Percentiles rank a stretch among this genome's conserved stretches.
phyloP scores from a whole-genome alignment of 495 filamentous ascomycete species.

The Rhypophila decipiens region DNA sequence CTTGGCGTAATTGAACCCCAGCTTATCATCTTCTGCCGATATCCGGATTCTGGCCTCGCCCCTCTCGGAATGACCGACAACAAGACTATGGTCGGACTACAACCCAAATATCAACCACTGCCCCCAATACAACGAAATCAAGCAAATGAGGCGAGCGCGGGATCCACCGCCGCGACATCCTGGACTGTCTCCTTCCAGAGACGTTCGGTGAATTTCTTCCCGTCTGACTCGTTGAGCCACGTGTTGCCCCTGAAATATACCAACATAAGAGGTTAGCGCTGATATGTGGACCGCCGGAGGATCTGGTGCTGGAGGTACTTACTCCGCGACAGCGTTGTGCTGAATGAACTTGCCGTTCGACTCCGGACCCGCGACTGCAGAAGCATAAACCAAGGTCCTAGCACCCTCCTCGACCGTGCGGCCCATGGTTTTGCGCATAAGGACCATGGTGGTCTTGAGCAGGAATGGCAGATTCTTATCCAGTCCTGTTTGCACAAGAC shows the following conservation, averaged over 20 bases:
- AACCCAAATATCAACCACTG: too few species aligned
- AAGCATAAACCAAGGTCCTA: slow-evolving; percentile 1
- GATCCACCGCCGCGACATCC: not conserved
- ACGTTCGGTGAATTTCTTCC: not conserved
- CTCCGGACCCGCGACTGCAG: not conserved
- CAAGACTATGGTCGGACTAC: too few species aligned
- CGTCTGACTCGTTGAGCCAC: not conserved
- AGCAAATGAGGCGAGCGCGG: not conserved
- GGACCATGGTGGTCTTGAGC: not conserved
- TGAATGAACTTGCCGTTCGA: slow-evolving; percentile 2
- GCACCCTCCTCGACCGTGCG: slow-evolving; percentile 3
- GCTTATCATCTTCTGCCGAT: too few species aligned
- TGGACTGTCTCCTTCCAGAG: slow-evolving; percentile 3
- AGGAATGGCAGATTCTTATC: not conserved
- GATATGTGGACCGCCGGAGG: not conserved
- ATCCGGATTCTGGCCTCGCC: too few species aligned
- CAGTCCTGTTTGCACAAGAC: not conserved
- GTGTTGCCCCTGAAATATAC: not conserved
- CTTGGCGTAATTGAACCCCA: too few species aligned
- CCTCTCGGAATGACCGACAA: too few species aligned
- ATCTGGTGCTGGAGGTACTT: not conserved
- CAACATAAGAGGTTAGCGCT: not conserved
- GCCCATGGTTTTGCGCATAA: not conserved
- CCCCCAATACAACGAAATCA: too few species aligned
- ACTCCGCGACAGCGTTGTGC: not conserved